These are phyloP conservation scores for Colletotrichum plurivorum DNA, from an alignment of 2,329 filamentous ascomycete genomes.

Conservation along the genomic window DNA sequence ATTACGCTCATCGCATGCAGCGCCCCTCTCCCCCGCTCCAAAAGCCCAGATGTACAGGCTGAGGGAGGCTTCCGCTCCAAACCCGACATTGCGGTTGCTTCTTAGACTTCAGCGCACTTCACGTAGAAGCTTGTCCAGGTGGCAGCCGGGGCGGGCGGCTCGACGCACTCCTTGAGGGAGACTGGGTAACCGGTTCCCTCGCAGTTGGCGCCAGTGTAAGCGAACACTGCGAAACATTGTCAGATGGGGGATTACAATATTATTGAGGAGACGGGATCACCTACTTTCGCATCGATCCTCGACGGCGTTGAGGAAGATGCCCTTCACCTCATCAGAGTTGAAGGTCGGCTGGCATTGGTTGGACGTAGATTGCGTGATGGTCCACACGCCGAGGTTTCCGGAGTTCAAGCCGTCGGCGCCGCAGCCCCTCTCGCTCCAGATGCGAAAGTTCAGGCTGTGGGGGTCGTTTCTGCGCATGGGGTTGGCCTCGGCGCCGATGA, in stretches of 20 bases:
- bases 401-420: slow-evolving; percentile 3
- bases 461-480: slow-evolving; percentile 19
- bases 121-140: slow-evolving; percentile 14
- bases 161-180: neutral
- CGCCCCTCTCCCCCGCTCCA: neutral
- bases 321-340: slow-evolving; percentile 15
- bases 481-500: slow-evolving; percentile 17
- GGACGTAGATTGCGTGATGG: slow-evolving; percentile 20
- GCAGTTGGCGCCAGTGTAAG: slow-evolving; percentile 6
- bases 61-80: neutral
- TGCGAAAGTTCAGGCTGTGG: slow-evolving; percentile 21
- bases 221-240: slow-evolving; percentile 4
- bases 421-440: slow-evolving; percentile 27
- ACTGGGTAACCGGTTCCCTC: neutral
- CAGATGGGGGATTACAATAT: neutral
- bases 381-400: slow-evolving; percentile 29
- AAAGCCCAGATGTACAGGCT: neutral
- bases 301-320: slow-evolving; percentile 7
- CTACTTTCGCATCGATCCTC: neutral
- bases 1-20: neutral
- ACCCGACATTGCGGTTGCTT: neutral
- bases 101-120: neutral
- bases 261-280: neutral
- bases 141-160: neutral
- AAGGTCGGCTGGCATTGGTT: slow-evolving; percentile 14